Percentiles rank a stretch among this genome's conserved stretches.
Conservation (phyloP, 345 rosid species). For the Ricinus communis region DNA sequence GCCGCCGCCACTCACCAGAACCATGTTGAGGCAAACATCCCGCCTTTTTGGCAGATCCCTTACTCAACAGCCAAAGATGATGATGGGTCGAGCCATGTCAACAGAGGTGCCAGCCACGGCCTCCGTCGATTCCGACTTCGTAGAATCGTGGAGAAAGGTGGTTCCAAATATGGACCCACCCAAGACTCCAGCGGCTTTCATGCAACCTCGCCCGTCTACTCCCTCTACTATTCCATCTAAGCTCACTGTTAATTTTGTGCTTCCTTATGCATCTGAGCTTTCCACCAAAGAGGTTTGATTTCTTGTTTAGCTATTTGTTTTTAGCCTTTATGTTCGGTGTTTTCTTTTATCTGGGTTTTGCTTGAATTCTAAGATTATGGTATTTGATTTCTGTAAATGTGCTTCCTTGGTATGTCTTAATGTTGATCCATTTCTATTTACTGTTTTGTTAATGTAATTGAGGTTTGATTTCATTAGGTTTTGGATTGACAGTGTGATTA, state of each 20-base stretch:
- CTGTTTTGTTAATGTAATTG: neutral
- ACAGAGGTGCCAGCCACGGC: slow-evolving; percentile 51
- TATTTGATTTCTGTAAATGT: neutral
- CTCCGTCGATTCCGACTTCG: slow-evolving; percentile 46
- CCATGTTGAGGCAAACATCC: slow-evolving; percentile 25
- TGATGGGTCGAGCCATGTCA: slow-evolving; percentile 44
- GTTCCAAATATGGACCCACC: slow-evolving; percentile 78
- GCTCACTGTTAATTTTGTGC: slow-evolving; percentile 85
- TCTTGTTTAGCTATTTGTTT: neutral
- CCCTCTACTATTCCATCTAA: slow-evolving; percentile 69
- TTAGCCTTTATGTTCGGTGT: too few relatives aligned
- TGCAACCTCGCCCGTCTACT: slow-evolving; percentile 55
- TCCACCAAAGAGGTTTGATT: slow-evolving; percentile 26
- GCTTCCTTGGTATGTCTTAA: neutral
- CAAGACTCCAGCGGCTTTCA: slow-evolving; percentile 65
- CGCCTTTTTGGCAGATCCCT: slow-evolving; percentile 18
- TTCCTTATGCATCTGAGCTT: slow-evolving; percentile 43
- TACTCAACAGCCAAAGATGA: slow-evolving; percentile 5
- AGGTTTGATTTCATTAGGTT: neutral
- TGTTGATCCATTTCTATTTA: neutral
- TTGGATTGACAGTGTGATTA: neutral
- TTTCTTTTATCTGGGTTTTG: slow-evolving; percentile 5
- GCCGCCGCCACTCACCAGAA: neutral
- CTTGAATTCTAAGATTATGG: slow-evolving; percentile 2
- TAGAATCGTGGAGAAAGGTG: slow-evolving; percentile 69